Base-by-base conservation (phyloP, 2,329 filamentous ascomycete genomes). In the Phaeosphaeria sp. region DNA sequence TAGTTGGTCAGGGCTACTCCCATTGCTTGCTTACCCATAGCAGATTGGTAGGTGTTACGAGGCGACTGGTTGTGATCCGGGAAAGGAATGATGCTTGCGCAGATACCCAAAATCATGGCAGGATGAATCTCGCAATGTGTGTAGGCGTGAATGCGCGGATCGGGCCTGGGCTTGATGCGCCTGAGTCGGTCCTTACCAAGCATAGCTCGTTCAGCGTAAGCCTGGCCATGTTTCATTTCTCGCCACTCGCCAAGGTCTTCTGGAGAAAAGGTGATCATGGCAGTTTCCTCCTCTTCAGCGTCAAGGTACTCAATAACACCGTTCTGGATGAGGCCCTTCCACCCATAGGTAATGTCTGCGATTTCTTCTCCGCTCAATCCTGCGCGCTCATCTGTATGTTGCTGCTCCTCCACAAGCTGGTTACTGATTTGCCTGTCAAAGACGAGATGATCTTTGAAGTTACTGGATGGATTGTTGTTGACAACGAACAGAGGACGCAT, bases 21-120 rank as follows among this genome's bases (percentile, higher is more conserved):
- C 96, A 99, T 99, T 62, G 95, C 95, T 86, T 99, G 95, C 81
- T 99, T 99, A 83, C 96, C 95, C 95, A 99, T 99, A 75, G 95
- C 95, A 71, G 94, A 97, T 81, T 98, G 94, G 79, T 97, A 99
- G 3, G 94, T 98, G 76, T 99, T 99, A 90, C 95, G 90, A 66
- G 95, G 95, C 62, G 94, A 98, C 86, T 96, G 92, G 77, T 99
- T 99, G 82, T 99, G 95, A 81, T 99, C 95, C 1, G 96, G 95
- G 87, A 99, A 99, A 0, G 95, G 95, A 83, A 99, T 99, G 78
- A 99, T 99, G 81, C 93, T 97, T 71, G 95, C 95, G 75, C 96
- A 99, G 64, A 99, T 96, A 75, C 95, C 95, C 54, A 99, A 82
- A 77, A 99, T 95, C 95, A 99, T 99, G 79, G 93, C 97, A 20